A percentile compares a stretch with the other conserved stretches of the same genome.
phyloP scores from a whole-genome alignment of 805 yeast genomes.

The Blastobotrys muscicola region DNA sequence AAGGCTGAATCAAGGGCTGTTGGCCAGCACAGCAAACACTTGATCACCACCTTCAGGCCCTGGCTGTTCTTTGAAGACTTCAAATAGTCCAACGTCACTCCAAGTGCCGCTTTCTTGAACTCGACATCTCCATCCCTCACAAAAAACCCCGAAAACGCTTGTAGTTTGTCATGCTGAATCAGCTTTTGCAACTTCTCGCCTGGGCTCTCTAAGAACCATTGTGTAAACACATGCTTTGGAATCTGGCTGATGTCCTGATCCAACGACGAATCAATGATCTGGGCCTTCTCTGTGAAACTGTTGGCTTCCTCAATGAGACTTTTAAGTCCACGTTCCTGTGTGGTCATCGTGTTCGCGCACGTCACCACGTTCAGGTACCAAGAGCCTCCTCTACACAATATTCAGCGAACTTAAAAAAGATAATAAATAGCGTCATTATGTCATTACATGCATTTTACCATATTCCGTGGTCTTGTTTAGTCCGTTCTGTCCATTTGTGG shows the following conservation, averaged over 20 bases:
- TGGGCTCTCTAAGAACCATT: neutral
- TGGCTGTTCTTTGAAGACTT: neutral
- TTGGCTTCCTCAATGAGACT: too few relatives aligned
- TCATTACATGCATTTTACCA: too few relatives aligned
- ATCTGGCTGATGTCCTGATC: neutral
- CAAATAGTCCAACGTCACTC: neutral
- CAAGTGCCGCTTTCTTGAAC: neutral
- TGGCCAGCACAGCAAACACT: neutral
- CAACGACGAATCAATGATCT: neutral
- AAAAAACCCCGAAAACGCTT: neutral
- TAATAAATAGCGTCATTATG: too few relatives aligned
- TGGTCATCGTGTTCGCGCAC: too few relatives aligned
- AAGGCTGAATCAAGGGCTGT: neutral
- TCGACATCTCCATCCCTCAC: neutral
- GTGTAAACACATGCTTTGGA: neutral
- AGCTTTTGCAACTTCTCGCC: neutral
- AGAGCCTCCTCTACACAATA: too few relatives aligned
- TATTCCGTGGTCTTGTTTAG: too few relatives aligned
- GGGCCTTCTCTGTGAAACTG: neutral
- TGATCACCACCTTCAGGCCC: neutral
- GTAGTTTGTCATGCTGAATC: neutral
- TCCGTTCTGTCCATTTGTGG: too few relatives aligned
- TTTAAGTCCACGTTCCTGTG: too few relatives aligned
- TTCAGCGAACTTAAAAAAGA: too few relatives aligned
- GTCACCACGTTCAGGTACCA: too few relatives aligned